Percentiles rank a stretch among this genome's conserved stretches.
Conservation (phyloP, 1,284 basidiomycete genomes). For the Amylostereum areolatum region DNA sequence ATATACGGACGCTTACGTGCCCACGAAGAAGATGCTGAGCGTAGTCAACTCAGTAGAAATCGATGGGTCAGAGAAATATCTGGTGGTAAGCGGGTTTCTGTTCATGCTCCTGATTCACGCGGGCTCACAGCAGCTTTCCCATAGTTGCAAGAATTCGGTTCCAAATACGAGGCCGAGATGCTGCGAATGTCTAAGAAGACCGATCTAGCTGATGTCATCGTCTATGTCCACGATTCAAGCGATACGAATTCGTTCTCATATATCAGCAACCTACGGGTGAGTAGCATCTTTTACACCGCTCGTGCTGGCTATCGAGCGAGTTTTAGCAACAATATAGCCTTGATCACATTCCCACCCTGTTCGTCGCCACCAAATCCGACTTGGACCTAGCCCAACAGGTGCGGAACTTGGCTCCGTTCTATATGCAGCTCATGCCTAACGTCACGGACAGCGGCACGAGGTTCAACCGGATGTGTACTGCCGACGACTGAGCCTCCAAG, state of each 20-base stretch:
- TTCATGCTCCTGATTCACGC: neutral
- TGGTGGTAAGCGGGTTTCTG: slow-evolving; percentile 63
- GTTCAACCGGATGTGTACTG: slow-evolving; percentile 98
- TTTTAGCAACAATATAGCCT: slow-evolving; percentile 91
- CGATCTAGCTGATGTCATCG: slow-evolving; percentile 88
- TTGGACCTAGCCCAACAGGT: slow-evolving; percentile 93
- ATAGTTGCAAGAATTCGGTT: slow-evolving; percentile 95
- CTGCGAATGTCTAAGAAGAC: slow-evolving; percentile 87
- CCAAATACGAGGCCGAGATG: slow-evolving; percentile 88
- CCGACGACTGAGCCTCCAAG: slow-evolving; percentile 75
- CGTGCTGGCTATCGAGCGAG: slow-evolving; percentile 2
- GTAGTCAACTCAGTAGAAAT: slow-evolving; percentile 97
- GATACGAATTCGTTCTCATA: slow-evolving; percentile 99
- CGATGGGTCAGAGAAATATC: slow-evolving; percentile 91
- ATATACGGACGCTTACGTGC: slow-evolving; percentile 69
- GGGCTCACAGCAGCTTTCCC: slow-evolving; percentile 8
- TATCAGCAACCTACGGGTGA: slow-evolving; percentile 89
- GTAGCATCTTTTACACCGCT: slow-evolving; percentile 21
- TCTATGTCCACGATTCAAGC: slow-evolving; percentile 96
- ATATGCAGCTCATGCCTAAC: slow-evolving; percentile 9
- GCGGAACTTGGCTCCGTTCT: slow-evolving; percentile 16
- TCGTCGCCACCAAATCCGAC: slow-evolving; percentile 99
- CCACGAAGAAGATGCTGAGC: slow-evolving; percentile 84
- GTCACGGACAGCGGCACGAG: slow-evolving; percentile 73
- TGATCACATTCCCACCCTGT: slow-evolving; percentile 90